Percentiles rank a stretch among this genome's conserved stretches.
These are phyloP conservation scores for Herpetospermum pedunculosum DNA, from an alignment of 306 rosid species.

Conservation along the genomic window DNA sequence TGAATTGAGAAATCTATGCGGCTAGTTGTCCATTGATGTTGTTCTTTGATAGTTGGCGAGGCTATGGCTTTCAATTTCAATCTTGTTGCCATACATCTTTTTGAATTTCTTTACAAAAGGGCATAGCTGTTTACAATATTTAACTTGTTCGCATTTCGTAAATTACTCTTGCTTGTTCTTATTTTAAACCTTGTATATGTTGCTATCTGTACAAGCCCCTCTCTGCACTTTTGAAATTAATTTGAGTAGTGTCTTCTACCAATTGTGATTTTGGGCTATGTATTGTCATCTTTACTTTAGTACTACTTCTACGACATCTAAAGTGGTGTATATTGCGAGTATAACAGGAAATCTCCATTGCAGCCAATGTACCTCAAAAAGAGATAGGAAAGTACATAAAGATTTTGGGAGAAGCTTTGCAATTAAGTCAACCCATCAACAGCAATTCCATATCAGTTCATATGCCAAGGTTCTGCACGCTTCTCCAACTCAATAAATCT, in stretches of 20 bases:
- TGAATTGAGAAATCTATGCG: neutral
- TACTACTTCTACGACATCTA: conserved; percentile 2
- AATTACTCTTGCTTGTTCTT: neutral
- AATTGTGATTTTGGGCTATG: neutral
- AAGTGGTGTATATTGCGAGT: conserved; percentile 16
- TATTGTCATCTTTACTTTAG: neutral
- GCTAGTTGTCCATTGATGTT: neutral
- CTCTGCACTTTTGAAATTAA: neutral
- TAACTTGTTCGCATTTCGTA: neutral
- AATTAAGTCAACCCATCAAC: conserved; percentile 92
- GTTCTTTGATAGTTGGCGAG: neutral
- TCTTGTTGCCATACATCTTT: neutral
- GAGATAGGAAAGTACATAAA: conserved; percentile 95
- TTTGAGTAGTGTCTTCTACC: neutral
- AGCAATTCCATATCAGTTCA: conserved; percentile 94
- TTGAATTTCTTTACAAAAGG: neutral
- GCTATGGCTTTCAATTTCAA: neutral
- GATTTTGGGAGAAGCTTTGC: conserved; percentile 91
- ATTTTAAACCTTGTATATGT: neutral
- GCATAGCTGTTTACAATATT: neutral
- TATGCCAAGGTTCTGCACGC: conserved; percentile 96
- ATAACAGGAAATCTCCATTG: conserved; percentile 85
- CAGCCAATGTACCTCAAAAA: conserved; percentile 88
- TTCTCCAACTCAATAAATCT: conserved; percentile 90
- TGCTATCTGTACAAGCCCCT: neutral